These are phyloP conservation scores for Patellifolia procumbens DNA, from an alignment of 179 eudicot genomes.

Conservation along the genomic window DNA sequence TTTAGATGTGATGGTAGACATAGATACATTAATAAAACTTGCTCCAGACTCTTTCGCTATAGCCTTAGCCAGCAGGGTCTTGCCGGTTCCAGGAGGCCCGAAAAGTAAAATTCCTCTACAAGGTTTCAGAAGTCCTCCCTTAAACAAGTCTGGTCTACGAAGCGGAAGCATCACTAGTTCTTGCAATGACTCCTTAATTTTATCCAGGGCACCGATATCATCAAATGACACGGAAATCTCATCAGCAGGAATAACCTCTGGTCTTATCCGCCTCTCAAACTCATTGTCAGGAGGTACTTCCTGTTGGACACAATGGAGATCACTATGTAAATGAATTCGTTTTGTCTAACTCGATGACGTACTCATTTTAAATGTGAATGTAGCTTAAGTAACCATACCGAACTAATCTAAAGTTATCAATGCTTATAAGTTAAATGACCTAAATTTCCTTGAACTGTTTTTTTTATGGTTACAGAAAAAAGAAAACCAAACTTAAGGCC, in stretches of 20 bases:
- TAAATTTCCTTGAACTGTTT: too few relatives aligned
- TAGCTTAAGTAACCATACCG: too few relatives aligned
- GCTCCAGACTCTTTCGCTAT: conserved; percentile 76
- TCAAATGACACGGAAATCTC: conserved; percentile 62
- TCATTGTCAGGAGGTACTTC: conserved; percentile 62
- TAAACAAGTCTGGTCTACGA: conserved; percentile 60
- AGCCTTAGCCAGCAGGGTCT: conserved; percentile 74
- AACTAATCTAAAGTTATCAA: too few relatives aligned
- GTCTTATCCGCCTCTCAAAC: conserved; percentile 60
- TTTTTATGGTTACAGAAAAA: too few relatives aligned
- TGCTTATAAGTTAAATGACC: too few relatives aligned
- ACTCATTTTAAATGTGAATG: too few relatives aligned
- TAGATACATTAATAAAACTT: conserved; percentile 66
- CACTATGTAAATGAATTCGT: not conserved
- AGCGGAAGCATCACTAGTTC: conserved; percentile 72
- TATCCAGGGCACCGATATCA: conserved; percentile 65
- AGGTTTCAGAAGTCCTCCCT: conserved; percentile 60
- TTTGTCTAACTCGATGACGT: not conserved
- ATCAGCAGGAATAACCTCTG: conserved; percentile 60
- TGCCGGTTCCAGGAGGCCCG: conserved; percentile 73
- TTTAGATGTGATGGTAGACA: conserved; percentile 68
- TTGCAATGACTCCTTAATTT: conserved; percentile 54
- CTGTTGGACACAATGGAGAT: conserved; percentile 26
- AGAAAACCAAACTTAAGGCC: too few relatives aligned
- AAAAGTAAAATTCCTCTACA: conserved; percentile 64